Evolutionary conservation across 2,329 filamentous ascomycete species (phyloP), one percentile per base, ranked within the genome.

Genomic region (Ceratocystis destructans): DNA sequence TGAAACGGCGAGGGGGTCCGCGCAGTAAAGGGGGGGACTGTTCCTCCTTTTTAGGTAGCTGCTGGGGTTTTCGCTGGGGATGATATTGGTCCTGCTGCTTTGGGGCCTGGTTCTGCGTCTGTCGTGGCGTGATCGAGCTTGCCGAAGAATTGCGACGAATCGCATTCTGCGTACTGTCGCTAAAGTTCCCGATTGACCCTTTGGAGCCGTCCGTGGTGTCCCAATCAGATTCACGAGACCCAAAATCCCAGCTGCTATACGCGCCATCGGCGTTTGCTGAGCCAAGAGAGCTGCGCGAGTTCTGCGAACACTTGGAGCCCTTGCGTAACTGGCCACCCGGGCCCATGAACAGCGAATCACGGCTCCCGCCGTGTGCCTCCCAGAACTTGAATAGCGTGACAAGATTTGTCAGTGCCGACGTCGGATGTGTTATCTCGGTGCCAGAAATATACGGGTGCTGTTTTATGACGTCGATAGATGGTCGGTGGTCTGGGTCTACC

Each of bases 311-410:
- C 44, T 68, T 68, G 5, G 64, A 68, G 20, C 64, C 61, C 10
- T 46, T 48, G 8, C 67, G 59, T 5, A 61, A 20, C 28, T 64
- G 61, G 31, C 33, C 37, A 5, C 37, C 50, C 22, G 66, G 62
- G 5, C 55, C 63, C 64, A 66, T 64, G 37, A 87, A 87, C 0
- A 87, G 76, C 17, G 85, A 87, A 69, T 82, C 83, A 59, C 89
- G 82, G 70, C 83, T 84, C 33, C 88, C 88, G 28, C 89, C 89
- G 70, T 84, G 82, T 6, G 85, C 81, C 73, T 92, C 88, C 89
- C 89, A 93, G 22, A 86, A 72, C 72, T 85, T 87, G 75, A 88
- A 93, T 12, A 83, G 85, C 69, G 84, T 83, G 8, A 93, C 86
- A 1, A 93, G 78, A 68, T 84, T 79, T 1, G 83, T 77, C 1